Evolutionary conservation across 768 basidiomycete species (phyloP), one percentile per base, ranked within the genome.

Genomic region (Pulveroboletus sp.): DNA sequence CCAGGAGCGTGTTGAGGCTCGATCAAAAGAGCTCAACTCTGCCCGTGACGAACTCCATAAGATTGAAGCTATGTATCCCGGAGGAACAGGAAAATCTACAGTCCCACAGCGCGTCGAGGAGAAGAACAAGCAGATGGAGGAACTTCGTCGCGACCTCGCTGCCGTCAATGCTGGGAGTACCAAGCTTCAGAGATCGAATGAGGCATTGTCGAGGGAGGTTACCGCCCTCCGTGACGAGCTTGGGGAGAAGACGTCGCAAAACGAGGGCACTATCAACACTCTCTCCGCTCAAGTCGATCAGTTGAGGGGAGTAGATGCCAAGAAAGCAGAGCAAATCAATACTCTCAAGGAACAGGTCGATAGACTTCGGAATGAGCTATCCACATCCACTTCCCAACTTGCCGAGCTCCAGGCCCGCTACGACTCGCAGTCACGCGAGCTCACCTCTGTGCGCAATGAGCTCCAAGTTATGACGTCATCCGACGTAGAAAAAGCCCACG

Each of bases 101-200:
- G 35, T 50, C 27, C 8, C 43, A 8, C 6, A 43, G 17, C 21
- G 27, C 8, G 40, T 55, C n/a, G 17, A 43, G 17, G 21, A 45
- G 18, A 54, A 45, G 39, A 28, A 46, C 7, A 27, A 43, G 11
- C 8, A 39, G n/a, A 39, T 55, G 18, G 27, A 31, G 8, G 37
- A 46, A n/a, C 56, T 56, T 48, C 43, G 47, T 32, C 17, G 9
- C 10, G 39, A 43, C 14, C 40, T 56, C 11, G 28, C 12, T 2
- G 17, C 2, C 1, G 26, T 39, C 11, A 47, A 43, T 12, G 38
- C 54, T 46, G 43, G 39, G 39, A 45, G 48, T 6, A 31, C 36
- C 1, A 43, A 44, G n/a, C 36, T 56, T 24, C 46, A 51, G 39
- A 47, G 9, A n/a, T 44, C 17, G 18, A 32, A 31, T 15, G 55